Evolutionary conservation across 345 rosid species (phyloP).

Genomic region (Acer yangbiense): DNA sequence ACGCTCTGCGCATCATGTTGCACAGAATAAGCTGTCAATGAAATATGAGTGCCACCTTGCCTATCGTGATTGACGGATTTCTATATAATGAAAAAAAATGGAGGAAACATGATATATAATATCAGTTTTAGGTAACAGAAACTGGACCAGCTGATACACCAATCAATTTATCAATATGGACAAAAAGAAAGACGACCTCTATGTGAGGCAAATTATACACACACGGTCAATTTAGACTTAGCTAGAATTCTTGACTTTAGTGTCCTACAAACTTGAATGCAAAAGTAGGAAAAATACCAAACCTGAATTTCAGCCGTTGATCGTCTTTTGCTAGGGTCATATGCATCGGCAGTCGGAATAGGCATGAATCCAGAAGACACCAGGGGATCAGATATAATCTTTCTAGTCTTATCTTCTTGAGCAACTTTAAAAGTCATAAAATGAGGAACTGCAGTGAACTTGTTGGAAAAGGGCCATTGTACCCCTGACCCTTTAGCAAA

Average conservation of each 20-base stretch:
- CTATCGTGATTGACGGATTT: slow-evolving; percentile 36
- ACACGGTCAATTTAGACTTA: not conserved
- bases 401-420: slow-evolving; percentile 46
- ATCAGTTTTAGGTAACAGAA: slow-evolving; percentile 11
- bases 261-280: not conserved
- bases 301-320: slow-evolving; percentile 43
- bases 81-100: slow-evolving; percentile 29
- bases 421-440: slow-evolving; percentile 42
- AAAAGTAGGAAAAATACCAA: not conserved
- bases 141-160: not conserved
- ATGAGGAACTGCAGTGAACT: slow-evolving; percentile 44
- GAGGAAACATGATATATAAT: slow-evolving; percentile 3
- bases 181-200: not conserved
- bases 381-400: slow-evolving; percentile 31
- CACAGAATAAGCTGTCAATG: slow-evolving; percentile 35
- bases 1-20: slow-evolving; percentile 30
- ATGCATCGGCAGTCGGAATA: slow-evolving; percentile 26
- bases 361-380: slow-evolving; percentile 37
- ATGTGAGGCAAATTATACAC: not conserved
- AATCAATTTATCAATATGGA: slow-evolving; percentile 1
- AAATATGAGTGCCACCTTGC: slow-evolving; percentile 36
- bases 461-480: slow-evolving; percentile 59
- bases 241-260: not conserved
- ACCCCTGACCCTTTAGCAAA: slow-evolving; percentile 37
- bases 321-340: slow-evolving; percentile 19